These are phyloP conservation scores for Elasticomyces elasticus DNA, from an alignment of 495 filamentous ascomycete genomes.

Conservation along the genomic window DNA sequence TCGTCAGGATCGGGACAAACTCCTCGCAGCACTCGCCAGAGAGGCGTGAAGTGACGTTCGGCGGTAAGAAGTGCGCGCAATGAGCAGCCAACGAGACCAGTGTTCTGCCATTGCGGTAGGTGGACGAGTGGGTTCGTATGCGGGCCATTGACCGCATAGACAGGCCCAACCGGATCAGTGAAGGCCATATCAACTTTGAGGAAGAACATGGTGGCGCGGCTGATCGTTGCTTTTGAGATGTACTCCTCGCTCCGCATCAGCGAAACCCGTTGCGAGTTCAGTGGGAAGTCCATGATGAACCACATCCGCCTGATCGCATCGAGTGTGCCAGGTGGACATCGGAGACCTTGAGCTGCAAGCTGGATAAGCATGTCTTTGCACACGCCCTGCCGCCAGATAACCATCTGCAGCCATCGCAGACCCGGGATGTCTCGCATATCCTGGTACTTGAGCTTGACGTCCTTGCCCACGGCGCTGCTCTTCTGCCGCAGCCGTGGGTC, in stretches of 20 bases:
- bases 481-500: conserved; percentile 36
- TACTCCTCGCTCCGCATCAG: conserved; percentile 40
- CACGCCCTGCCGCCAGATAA: conserved; percentile 38
- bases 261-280: conserved; percentile 38
- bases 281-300: conserved; percentile 54
- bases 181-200: conserved; percentile 53
- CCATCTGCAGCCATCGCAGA: conserved; percentile 45
- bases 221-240: conserved; percentile 46
- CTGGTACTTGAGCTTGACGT: conserved; percentile 1
- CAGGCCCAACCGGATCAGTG: conserved; percentile 39
- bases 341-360: conserved; percentile 42
- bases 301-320: conserved; percentile 50
- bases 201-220: conserved; percentile 46
- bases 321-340: conserved; percentile 38
- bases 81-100: conserved; percentile 26
- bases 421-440: conserved; percentile 35
- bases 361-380: conserved; percentile 46
- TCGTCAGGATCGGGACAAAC: conserved; percentile 8
- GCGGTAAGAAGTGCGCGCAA: conserved; percentile 48
- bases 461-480: conserved; percentile 7
- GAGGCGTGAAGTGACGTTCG: conserved; percentile 43
- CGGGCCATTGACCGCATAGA: conserved; percentile 44
- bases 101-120: conserved; percentile 35
- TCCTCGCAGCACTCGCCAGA: conserved; percentile 42
- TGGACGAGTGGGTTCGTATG: conserved; percentile 50